Evolutionary conservation across 441 rosid species (phyloP).

Genomic region (Eugenia klotzschiana): DNA sequence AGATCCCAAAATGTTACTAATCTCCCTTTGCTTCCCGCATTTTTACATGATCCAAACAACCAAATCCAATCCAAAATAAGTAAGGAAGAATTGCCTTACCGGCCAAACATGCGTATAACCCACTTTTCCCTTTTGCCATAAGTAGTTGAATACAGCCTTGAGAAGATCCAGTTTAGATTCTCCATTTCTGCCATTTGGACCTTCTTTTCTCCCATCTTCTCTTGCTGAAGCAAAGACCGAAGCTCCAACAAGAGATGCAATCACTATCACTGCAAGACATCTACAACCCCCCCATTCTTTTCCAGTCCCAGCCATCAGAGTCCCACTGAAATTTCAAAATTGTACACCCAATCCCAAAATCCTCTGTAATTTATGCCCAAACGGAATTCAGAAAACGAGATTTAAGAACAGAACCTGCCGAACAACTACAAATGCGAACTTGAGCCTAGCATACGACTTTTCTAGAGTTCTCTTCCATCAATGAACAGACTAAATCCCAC

Average conservation of each 20-base stretch:
- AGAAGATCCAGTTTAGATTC: constrained; percentile 2
- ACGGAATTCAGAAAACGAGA: neutral
- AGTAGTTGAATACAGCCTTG: constrained; percentile 5
- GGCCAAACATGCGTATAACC: constrained; percentile 49
- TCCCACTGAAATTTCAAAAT: neutral
- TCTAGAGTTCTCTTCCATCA: neutral
- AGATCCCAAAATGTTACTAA: neutral
- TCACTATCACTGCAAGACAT: constrained; percentile 5
- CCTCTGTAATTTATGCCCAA: neutral
- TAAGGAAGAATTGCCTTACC: constrained; percentile 12
- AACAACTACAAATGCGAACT: neutral
- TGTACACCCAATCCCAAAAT: neutral
- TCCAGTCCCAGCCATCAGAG: constrained; percentile 14
- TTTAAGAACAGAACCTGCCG: neutral
- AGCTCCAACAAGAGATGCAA: constrained; percentile 13
- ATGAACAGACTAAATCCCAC: neutral
- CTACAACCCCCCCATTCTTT: constrained; percentile 12
- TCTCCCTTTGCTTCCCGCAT: neutral
- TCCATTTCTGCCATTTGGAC: neutral
- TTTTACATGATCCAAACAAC: neutral
- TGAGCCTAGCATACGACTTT: neutral
- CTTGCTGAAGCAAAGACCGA: constrained; percentile 14
- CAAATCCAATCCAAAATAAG: neutral
- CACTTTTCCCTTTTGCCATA: constrained; percentile 12
- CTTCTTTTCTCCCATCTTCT: constrained; percentile 7